Conservation (phyloP, 495 filamentous ascomycete species). For the Penicillium cataractarum region DNA sequence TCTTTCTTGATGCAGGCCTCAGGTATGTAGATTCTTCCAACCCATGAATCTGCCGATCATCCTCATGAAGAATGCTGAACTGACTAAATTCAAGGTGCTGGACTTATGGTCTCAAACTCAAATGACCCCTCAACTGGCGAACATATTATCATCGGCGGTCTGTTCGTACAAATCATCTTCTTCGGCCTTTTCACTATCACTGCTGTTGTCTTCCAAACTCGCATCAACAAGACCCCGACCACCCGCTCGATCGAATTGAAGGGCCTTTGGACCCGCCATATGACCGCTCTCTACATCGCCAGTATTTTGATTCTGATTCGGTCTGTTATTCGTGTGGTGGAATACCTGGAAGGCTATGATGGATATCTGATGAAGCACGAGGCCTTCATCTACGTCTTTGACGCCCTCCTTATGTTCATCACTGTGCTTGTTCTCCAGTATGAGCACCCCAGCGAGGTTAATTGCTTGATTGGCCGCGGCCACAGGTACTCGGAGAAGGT, state of each 20-base stretch:
- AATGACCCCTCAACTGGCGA: slow-evolving; percentile 26
- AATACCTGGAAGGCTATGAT: slow-evolving; percentile 60
- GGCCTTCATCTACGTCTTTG: slow-evolving; percentile 66
- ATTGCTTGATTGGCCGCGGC: slow-evolving; percentile 26
- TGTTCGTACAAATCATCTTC: slow-evolving; percentile 56
- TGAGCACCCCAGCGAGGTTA: slow-evolving; percentile 37
- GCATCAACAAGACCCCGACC: slow-evolving; percentile 33
- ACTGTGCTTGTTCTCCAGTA: slow-evolving; percentile 55
- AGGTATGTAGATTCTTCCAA: slow-evolving; percentile 11
- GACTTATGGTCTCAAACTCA: slow-evolving; percentile 35
- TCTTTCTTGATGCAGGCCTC: slow-evolving; percentile 51
- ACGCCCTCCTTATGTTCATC: slow-evolving; percentile 59
- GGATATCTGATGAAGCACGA: slow-evolving; percentile 58
- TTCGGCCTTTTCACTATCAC: slow-evolving; percentile 57
- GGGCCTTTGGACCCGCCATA: slow-evolving; percentile 53
- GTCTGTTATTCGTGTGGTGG: slow-evolving; percentile 62
- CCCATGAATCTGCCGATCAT: neutral
- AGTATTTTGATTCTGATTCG: slow-evolving; percentile 63
- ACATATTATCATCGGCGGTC: slow-evolving; percentile 50
- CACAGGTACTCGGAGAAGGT: slow-evolving; percentile 22
- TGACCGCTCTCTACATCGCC: slow-evolving; percentile 55
- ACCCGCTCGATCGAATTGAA: slow-evolving; percentile 20
- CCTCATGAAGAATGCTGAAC: neutral
- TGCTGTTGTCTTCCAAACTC: slow-evolving; percentile 45
- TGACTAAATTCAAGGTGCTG: slow-evolving; percentile 29